A percentile compares a stretch with the other conserved stretches of the same genome.
Evolutionary conservation across 352 stramenopile species (phyloP).

Genomic region (Globisporangium camurandrum): DNA sequence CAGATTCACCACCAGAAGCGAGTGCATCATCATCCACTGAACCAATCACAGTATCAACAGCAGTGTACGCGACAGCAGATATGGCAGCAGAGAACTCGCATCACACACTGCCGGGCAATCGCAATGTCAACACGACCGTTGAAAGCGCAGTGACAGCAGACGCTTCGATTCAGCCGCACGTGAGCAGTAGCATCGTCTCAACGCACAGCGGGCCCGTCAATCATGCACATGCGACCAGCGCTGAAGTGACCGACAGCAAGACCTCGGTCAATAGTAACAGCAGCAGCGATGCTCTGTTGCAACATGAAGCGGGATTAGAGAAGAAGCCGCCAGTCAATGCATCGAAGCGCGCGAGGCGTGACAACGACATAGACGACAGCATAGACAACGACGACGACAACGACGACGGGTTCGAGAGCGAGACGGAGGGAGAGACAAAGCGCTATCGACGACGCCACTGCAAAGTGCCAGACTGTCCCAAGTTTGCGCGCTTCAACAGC

Average conservation of each 20-base stretch:
- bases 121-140: neutral
- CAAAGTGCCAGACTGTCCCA: conserved; percentile 53
- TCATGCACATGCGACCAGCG: neutral
- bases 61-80: neutral
- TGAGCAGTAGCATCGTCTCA: neutral
- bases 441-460: conserved; percentile 59
- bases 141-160: too few relatives aligned
- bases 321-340: too few relatives aligned
- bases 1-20: neutral
- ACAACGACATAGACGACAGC: neutral
- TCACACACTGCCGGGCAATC: neutral
- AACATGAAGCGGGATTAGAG: too few relatives aligned
- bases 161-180: neutral
- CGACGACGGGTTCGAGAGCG: neutral
- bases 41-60: neutral
- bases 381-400: conserved; percentile 1
- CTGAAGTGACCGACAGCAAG: neutral
- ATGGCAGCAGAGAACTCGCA: conserved; percentile 8
- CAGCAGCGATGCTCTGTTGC: neutral
- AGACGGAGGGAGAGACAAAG: conserved; percentile 22
- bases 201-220: neutral
- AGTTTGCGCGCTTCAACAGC: conserved; percentile 79
- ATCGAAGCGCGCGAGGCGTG: too few relatives aligned
- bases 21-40: neutral
- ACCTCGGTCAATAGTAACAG: neutral